Percentiles rank a stretch among this genome's conserved stretches.
phyloP scores from a whole-genome alignment of 768 basidiomycete genomes.

The Tricholoma furcatifolium region DNA sequence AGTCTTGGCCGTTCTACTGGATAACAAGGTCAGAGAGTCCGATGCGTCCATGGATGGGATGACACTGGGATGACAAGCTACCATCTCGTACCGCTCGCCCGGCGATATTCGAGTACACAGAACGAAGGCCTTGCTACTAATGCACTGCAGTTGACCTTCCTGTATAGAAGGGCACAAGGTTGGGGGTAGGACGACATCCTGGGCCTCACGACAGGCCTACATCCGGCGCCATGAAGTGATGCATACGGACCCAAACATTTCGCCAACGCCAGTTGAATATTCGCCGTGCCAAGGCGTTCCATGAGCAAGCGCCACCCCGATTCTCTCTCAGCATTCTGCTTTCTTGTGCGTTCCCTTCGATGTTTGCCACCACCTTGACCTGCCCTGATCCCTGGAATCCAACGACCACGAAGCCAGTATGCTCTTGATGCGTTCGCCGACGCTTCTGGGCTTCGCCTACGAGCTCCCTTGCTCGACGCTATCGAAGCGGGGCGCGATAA shows the following conservation, averaged over 20 bases:
- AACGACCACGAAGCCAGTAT: conserved; percentile 48
- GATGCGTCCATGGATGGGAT: conserved; percentile 18
- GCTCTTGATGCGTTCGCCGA: conserved; percentile 49
- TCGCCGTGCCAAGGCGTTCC: conserved; percentile 28
- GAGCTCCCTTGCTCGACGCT: conserved; percentile 16
- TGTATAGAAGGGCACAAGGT: conserved; percentile 38
- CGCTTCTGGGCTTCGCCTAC: conserved; percentile 48
- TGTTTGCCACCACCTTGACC: conserved; percentile 8
- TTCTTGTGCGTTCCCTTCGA: conserved; percentile 30
- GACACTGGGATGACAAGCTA: conserved; percentile 24
- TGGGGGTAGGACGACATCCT: conserved; percentile 33
- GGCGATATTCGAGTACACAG: conserved; percentile 18
- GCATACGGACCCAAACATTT: conserved; percentile 7
- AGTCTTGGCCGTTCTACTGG: conserved; percentile 20
- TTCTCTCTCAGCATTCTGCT: conserved; percentile 14
- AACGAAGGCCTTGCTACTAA: conserved; percentile 38
- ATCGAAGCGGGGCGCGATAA: conserved; percentile 19
- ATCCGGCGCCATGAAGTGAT: not conserved
- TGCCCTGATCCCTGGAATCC: conserved; percentile 10
- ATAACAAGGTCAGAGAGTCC: conserved; percentile 19
- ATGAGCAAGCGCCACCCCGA: conserved; percentile 6
- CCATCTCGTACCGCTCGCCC: conserved; percentile 13
- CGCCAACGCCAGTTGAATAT: conserved; percentile 10
- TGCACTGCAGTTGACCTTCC: conserved; percentile 37
- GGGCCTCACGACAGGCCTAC: conserved; percentile 8